Percentiles rank a stretch among this genome's conserved stretches.
Conservation (phyloP, 495 filamentous ascomycete genomes). For the Cercophora samala region DNA sequence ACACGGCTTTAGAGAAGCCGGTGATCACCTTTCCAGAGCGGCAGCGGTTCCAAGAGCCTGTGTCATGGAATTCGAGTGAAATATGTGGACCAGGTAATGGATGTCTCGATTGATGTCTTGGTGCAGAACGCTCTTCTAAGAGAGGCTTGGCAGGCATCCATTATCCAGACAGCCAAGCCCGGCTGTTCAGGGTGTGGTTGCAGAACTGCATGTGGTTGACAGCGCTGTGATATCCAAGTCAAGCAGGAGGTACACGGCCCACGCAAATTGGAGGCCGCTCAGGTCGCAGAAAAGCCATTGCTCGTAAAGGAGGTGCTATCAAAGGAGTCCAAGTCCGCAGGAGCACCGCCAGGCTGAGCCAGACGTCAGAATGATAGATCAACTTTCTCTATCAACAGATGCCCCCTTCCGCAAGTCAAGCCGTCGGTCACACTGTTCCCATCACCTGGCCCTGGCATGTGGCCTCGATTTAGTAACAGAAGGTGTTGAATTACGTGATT, state of each 20-base stretch:
- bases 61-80: background rate
- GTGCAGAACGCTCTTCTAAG: background rate
- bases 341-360: background rate
- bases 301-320: slow-evolving; percentile 7
- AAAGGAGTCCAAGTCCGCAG: background rate
- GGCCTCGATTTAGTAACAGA: slow-evolving; percentile 17
- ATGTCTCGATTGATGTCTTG: slow-evolving; percentile 6
- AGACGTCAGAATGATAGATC: slow-evolving; percentile 16
- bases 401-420: background rate
- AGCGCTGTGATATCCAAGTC: background rate
- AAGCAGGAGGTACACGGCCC: background rate
- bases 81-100: background rate
- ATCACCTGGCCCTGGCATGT: slow-evolving; percentile 29
- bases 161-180: slow-evolving; percentile 3
- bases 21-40: background rate
- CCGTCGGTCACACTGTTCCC: slow-evolving; percentile 10
- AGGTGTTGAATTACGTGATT: slow-evolving; percentile 30
- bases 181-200: background rate
- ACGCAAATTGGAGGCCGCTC: slow-evolving; percentile 10
- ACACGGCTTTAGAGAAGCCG: background rate
- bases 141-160: background rate
- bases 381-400: background rate
- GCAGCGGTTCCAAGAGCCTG: background rate
- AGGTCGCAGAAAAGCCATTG: background rate
- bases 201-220: background rate